Evolutionary conservation across 768 basidiomycete species (phyloP).

Genomic region (Boletus rubescentipes): DNA sequence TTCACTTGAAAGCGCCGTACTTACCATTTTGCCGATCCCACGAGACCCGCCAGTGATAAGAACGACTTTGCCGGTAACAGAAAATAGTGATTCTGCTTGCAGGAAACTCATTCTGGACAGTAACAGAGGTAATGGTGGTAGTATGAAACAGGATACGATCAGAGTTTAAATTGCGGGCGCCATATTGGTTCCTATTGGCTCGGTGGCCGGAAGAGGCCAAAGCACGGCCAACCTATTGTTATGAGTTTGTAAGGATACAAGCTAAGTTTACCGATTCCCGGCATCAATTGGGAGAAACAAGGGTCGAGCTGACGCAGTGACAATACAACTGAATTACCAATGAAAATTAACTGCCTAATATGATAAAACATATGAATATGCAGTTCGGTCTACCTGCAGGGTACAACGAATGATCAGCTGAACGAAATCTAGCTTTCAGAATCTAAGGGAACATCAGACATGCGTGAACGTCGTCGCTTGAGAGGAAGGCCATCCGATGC

Average conservation of each 20-base stretch:
- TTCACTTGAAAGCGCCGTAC: conserved; percentile 9
- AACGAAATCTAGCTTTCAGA: conserved; percentile 25
- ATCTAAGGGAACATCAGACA: conserved; percentile 31
- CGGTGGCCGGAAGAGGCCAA: not conserved
- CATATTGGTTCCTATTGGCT: not conserved
- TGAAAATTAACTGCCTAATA: conserved; percentile 27
- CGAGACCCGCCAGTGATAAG: conserved; percentile 66
- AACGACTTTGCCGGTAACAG: conserved; percentile 53
- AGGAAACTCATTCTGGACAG: conserved; percentile 36
- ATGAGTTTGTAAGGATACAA: conserved; percentile 10
- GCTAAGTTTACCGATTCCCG: conserved; percentile 10
- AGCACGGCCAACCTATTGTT: conserved; percentile 17
- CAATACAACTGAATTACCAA: conserved; percentile 14
- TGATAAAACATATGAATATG: conserved; percentile 25
- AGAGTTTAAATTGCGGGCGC: not conserved
- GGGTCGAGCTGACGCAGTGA: not conserved
- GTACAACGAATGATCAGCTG: conserved; percentile 7
- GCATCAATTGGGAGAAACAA: conserved; percentile 5
- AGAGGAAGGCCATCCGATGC: conserved; percentile 33
- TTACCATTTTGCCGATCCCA: conserved; percentile 66
- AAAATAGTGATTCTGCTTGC: conserved; percentile 41
- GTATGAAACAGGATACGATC: not conserved
- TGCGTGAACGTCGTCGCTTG: conserved; percentile 47
- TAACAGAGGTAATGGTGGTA: not conserved
- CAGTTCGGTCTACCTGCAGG: conserved; percentile 6